phyloP scores from a whole-genome alignment of 495 filamentous ascomycete species.

The Podospora australis region DNA sequence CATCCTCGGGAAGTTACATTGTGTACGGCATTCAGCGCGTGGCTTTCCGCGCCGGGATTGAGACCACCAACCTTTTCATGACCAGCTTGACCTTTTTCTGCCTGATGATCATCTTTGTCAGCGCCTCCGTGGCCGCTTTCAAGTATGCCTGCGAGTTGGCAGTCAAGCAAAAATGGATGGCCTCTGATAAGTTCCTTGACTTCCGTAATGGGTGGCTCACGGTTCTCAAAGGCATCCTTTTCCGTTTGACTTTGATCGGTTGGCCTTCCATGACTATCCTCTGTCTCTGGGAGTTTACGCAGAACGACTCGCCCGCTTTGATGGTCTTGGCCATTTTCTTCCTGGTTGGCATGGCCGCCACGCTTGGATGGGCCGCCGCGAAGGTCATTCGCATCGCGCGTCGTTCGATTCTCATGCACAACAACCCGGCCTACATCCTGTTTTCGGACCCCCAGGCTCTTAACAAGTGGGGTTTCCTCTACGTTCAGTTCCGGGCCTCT shows the following conservation, averaged over 20 bases:
- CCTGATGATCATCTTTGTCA: constrained; percentile 66
- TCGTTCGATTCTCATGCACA: constrained; percentile 86
- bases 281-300: constrained; percentile 92
- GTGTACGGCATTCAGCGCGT: constrained; percentile 90
- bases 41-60: constrained; percentile 78
- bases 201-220: constrained; percentile 82
- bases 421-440: constrained; percentile 95
- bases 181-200: constrained; percentile 82
- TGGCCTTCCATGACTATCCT: constrained; percentile 91
- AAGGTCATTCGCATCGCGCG: constrained; percentile 89
- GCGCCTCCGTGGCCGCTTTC: constrained; percentile 68
- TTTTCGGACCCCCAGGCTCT: constrained; percentile 90
- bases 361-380: constrained; percentile 78
- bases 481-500: constrained; percentile 94
- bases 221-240: constrained; percentile 66
- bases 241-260: constrained; percentile 87
- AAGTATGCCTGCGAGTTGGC: constrained; percentile 72
- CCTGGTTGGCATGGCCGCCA: constrained; percentile 73
- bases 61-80: constrained; percentile 90
- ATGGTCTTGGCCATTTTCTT: constrained; percentile 87
- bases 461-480: constrained; percentile 99
- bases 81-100: constrained; percentile 88
- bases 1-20: constrained; percentile 50
- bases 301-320: constrained; percentile 77
- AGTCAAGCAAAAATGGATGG: constrained; percentile 71